Evolutionary conservation across 495 filamentous ascomycete genomes (phyloP).

Genomic region (Emericellopsis terricola): DNA sequence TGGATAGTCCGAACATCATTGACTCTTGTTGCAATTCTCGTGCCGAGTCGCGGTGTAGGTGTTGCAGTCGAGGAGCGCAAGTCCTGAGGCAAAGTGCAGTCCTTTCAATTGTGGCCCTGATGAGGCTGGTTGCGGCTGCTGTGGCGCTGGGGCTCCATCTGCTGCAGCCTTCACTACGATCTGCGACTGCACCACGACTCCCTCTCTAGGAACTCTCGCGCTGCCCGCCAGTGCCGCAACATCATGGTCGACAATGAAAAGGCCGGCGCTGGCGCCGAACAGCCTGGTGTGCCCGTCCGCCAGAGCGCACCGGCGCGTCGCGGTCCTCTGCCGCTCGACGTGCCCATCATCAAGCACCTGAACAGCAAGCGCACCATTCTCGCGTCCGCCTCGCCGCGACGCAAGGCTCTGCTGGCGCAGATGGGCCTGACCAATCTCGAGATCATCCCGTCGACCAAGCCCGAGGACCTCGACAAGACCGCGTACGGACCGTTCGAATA

Average conservation of each 20-base stretch:
- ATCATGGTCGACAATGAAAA: not conserved
- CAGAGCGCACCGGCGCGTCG: constrained; percentile 12
- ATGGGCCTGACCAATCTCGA: constrained; percentile 63
- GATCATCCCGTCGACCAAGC: constrained; percentile 58
- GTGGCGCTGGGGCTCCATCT: no score
- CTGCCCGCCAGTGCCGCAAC: no score
- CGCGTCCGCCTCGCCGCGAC: constrained; percentile 70
- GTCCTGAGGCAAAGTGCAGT: no score
- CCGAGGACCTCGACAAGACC: constrained; percentile 5
- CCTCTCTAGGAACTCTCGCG: no score
- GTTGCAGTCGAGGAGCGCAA: no score
- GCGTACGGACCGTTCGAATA: constrained; percentile 26
- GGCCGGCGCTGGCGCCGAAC: constrained; percentile 9
- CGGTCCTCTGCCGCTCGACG: constrained; percentile 42
- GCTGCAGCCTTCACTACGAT: no score
- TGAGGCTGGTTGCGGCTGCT: no score
- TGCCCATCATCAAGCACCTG: constrained; percentile 60
- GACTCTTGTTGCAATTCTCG: no score
- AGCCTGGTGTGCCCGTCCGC: constrained; percentile 17
- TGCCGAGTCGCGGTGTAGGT: no score
- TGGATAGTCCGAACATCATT: no score
- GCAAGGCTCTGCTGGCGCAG: constrained; percentile 57
- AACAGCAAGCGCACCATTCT: constrained; percentile 63
- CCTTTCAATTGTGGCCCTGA: no score
- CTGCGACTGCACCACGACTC: no score